Evolutionary conservation across 257 asterid species (phyloP).

Genomic region (Leptodermis oblonga): DNA sequence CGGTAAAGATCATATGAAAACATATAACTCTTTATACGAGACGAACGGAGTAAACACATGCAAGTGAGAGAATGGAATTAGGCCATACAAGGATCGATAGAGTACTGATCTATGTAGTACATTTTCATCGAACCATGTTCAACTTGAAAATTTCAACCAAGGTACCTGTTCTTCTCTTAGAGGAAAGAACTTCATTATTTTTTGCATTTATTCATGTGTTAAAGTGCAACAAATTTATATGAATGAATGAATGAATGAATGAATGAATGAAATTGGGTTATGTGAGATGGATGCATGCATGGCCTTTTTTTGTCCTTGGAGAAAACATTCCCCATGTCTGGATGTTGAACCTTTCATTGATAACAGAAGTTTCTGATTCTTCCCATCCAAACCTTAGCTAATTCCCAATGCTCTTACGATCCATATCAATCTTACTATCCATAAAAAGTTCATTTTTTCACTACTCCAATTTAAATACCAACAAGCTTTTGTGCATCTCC

Average conservation of each 20-base stretch:
- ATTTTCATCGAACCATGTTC: background rate
- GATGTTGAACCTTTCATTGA: background rate
- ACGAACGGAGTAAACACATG: too few relatives aligned
- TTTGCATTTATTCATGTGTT: background rate
- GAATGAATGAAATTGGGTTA: too few relatives aligned
- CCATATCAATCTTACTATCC: background rate
- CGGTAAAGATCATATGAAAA: too few relatives aligned
- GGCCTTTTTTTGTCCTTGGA: background rate
- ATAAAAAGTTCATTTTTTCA: slow-evolving; percentile 4
- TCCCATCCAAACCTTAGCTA: slow-evolving; percentile 13
- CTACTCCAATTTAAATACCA: slow-evolving; percentile 19
- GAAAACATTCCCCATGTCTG: slow-evolving; percentile 16
- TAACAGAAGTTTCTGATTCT: background rate
- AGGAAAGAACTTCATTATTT: too few relatives aligned
- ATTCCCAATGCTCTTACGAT: slow-evolving; percentile 1
- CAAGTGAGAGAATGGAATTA: background rate
- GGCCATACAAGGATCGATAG: too few relatives aligned
- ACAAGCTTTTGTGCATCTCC: slow-evolving; percentile 26
- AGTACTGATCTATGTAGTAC: background rate
- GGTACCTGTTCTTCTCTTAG: background rate
- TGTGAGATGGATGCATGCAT: background rate
- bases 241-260: too few relatives aligned
- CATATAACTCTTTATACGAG: too few relatives aligned
- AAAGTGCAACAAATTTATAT: background rate
- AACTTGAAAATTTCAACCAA: background rate